Evolutionary conservation across 2,329 filamentous ascomycete genomes (phyloP), one percentile per base, ranked within the genome.

Genomic region (Ophiostoma piceae): DNA sequence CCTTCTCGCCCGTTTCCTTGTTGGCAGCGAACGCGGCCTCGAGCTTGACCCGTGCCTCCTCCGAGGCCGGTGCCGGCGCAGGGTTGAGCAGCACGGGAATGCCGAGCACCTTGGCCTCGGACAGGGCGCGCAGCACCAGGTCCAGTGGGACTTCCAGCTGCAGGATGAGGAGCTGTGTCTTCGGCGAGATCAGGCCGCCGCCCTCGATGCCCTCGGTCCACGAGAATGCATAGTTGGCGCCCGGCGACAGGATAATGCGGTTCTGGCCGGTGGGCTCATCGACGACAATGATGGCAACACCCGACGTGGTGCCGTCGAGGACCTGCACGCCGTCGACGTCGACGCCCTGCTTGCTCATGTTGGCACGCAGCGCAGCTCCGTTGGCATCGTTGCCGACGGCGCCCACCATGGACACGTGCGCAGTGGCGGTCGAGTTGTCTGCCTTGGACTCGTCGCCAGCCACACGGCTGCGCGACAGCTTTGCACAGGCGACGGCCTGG

Each of bases 401-500:
- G 67, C 91, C 91, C 26, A 92, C 80, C 90, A 94, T 93, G 75
- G 85, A 83, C 54, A 94, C 85, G 70, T 74, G 74, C 2, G 80
- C 80, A 8, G 77, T 78, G 9, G 76, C 77, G 6, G 71, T 74
- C 51, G 78, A 76, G 22, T 75, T 72, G 4, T 79, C 75, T 41
- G 84, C 77, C 66, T 76, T 71, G 19, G n/a, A 29, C 11, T 51
- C 32, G 12, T 54, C 41, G 12, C 22, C 79, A 3, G 76, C 39
- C 39, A 64, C 67, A 26, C 81, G 82, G 37, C 83, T 76, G 66
- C 90, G 86, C 0, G 92, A 95, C 67, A 96, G 86, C 73, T 94
- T 91, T 67, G 90, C 91, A 80, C 90, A 93, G 32, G 93, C 92
- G 70, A 97, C 91, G 71, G 93, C 94, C 82, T 98, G 94, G 82